These are phyloP conservation scores for Pichia nanzhaoensis DNA, from an alignment of 805 yeast species.

Conservation along the genomic window DNA sequence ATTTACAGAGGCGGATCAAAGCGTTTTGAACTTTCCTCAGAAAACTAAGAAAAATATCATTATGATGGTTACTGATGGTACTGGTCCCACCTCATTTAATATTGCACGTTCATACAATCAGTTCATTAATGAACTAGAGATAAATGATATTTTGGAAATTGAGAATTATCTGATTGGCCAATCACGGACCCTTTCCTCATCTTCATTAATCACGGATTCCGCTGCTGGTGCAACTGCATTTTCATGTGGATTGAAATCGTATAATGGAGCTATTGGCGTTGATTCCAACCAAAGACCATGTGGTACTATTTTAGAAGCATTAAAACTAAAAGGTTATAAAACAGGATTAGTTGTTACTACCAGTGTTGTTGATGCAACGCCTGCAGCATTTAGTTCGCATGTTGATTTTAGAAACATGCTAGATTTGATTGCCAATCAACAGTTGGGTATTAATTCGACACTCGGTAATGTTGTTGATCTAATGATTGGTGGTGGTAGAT, in stretches of 20 bases:
- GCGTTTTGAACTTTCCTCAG: background rate
- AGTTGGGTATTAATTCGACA: conserved; percentile 66
- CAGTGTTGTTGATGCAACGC: conserved; percentile 90
- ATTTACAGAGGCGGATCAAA: background rate
- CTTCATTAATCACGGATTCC: conserved; percentile 80
- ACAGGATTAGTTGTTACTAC: conserved; percentile 94
- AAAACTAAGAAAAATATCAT: conserved; percentile 60
- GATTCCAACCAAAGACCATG: conserved; percentile 62
- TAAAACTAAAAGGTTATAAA: conserved; percentile 68
- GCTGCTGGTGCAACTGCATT: conserved; percentile 98
- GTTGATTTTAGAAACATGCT: conserved; percentile 71
- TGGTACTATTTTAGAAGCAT: conserved; percentile 84
- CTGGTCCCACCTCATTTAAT: conserved; percentile 85
- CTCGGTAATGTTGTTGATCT: conserved; percentile 75
- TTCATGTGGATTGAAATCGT: conserved; percentile 74
- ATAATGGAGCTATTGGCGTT: conserved; percentile 92
- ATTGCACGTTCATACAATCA: conserved; percentile 74
- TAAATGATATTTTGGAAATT: conserved; percentile 44
- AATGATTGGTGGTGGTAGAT: conserved; percentile 87
- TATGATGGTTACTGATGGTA: conserved; percentile 91
- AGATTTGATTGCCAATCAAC: conserved; percentile 81
- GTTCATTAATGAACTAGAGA: conserved; percentile 43
- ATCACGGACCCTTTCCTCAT: conserved; percentile 74
- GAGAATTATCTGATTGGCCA: conserved; percentile 75
- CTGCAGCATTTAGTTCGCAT: conserved; percentile 83